phyloP scores from a whole-genome alignment of 208 protist genomes.

The Wallacemonas collosoma region DNA sequence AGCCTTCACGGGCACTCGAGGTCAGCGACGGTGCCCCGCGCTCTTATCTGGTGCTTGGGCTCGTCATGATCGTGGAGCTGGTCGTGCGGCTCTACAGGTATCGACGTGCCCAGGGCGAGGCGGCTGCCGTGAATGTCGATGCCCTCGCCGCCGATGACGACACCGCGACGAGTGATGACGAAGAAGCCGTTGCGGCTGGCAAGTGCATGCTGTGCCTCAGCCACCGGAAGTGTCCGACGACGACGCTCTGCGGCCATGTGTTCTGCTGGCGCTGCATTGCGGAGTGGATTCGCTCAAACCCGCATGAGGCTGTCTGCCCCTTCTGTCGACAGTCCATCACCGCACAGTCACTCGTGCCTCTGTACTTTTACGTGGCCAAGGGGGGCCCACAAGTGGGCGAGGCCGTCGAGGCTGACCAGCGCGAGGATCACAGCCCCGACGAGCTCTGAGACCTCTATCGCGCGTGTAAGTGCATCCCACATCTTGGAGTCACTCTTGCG shows the following conservation, averaged over 20 bases:
- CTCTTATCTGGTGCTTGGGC: constrained; percentile 68
- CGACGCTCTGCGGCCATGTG: constrained; percentile 83
- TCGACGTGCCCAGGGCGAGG: constrained; percentile 24
- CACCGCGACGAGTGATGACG: constrained; percentile 48
- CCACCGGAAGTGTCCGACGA: constrained; percentile 72
- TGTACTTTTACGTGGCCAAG: constrained; percentile 83
- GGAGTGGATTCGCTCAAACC: constrained; percentile 85
- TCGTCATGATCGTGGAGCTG: constrained; percentile 76
- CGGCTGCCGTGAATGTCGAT: constrained; percentile 15
- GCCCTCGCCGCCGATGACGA: constrained; percentile 13
- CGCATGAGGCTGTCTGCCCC: constrained; percentile 77
- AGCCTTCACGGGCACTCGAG: constrained; percentile 53
- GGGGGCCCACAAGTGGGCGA: constrained; percentile 42
- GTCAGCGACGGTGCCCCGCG: constrained; percentile 58
- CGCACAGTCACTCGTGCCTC: constrained; percentile 69
- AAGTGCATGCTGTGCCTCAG: constrained; percentile 90
- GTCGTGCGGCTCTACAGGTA: constrained; percentile 78
- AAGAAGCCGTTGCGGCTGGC: constrained; percentile 33
- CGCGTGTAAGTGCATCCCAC: too few species aligned
- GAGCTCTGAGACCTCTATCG: neutral
- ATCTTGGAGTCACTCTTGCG: too few species aligned
- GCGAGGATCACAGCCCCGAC: too few species aligned
- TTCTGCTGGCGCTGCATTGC: constrained; percentile 90
- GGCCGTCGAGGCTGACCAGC: neutral
- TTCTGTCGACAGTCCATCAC: constrained; percentile 87